Evolutionary conservation across 495 filamentous ascomycete species (phyloP).

Genomic region (Hypoxylon perforatum): DNA sequence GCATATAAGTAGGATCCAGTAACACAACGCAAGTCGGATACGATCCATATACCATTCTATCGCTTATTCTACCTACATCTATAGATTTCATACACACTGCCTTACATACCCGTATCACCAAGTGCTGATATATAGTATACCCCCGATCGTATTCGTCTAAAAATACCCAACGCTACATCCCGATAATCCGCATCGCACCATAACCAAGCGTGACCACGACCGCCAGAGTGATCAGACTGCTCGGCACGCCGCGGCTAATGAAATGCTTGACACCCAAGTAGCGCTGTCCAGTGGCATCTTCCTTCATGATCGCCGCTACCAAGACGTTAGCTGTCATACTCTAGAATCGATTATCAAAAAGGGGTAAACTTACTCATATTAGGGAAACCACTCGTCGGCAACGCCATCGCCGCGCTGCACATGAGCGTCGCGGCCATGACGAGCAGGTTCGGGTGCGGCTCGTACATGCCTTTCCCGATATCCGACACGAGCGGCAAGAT

Average conservation of each 20-base stretch:
- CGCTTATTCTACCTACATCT: no score
- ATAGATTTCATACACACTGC: no score
- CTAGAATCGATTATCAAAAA: not conserved
- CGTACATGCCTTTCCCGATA: conserved; percentile 83
- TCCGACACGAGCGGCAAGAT: conserved; percentile 89
- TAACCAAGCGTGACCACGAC: conserved; percentile 92
- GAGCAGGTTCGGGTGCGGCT: conserved; percentile 92
- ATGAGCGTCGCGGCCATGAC: conserved; percentile 82
- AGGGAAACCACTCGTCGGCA: conserved; percentile 96
- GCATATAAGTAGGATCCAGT: not conserved
- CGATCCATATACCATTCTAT: no score
- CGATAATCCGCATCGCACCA: conserved; percentile 82
- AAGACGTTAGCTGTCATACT: conserved; percentile 40
- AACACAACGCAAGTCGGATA: no score
- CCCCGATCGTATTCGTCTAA: not conserved
- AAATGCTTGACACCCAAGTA: conserved; percentile 96
- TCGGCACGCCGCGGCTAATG: conserved; percentile 87
- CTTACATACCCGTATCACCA: no score
- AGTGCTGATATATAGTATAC: no score
- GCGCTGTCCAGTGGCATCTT: conserved; percentile 88
- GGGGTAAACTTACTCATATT: conserved; percentile 91
- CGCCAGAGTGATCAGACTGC: conserved; percentile 79
- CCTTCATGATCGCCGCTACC: conserved; percentile 97
- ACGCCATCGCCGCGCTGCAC: conserved; percentile 80
- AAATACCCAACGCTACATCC: conserved; percentile 68